Evolutionary conservation across 176 grass and related monocot genomes (phyloP).

Genomic region (Neostapfia colusana): DNA sequence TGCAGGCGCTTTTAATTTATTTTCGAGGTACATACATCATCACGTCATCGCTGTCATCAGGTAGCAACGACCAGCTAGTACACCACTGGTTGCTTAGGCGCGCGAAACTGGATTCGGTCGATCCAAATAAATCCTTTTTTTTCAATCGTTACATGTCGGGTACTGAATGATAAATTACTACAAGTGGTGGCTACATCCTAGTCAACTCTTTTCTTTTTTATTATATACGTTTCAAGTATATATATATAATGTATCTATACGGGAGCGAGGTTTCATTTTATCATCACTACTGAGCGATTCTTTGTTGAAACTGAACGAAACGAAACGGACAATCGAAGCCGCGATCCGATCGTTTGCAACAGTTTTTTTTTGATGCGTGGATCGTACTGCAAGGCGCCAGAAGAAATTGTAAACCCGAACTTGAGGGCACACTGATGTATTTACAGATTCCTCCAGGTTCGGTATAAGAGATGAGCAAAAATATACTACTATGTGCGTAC

Average conservation of each 20-base stretch:
- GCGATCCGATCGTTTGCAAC: not conserved
- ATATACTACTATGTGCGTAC: not conserved
- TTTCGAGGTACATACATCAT: not conserved
- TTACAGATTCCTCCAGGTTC: not conserved
- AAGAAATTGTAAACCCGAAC: not conserved
- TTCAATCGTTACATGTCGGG: not conserved
- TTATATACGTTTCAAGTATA: not conserved
- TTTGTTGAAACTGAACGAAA: not conserved
- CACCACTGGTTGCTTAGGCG: not conserved
- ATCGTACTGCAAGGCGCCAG: too few species aligned
- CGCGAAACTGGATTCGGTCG: not conserved
- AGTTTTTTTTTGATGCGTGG: too few species aligned
- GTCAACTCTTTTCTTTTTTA: not conserved
- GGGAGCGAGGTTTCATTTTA: too few species aligned
- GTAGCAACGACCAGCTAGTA: not conserved
- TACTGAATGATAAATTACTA: not conserved
- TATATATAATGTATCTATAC: too few species aligned
- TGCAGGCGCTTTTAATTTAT: not conserved
- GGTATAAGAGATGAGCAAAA: not conserved
- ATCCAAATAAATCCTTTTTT: not conserved
- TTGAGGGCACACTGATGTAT: not conserved
- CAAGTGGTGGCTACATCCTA: not conserved
- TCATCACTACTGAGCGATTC: too few species aligned
- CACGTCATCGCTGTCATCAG: not conserved
- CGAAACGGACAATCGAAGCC: not conserved